Evolutionary conservation across 805 yeast genomes (phyloP).

Genomic region (Yarrowia deformans): DNA sequence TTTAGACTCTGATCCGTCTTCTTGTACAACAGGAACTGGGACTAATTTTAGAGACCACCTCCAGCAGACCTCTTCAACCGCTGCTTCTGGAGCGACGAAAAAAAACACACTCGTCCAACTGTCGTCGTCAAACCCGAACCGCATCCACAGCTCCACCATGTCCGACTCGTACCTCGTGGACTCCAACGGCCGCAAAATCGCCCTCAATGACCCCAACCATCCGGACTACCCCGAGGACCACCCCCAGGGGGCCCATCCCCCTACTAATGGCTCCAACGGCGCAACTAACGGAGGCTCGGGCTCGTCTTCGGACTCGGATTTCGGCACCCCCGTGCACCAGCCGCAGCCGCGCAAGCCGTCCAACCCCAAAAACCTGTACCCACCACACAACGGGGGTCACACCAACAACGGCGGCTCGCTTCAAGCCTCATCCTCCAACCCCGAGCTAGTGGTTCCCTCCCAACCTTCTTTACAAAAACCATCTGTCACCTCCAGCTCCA

Average conservation of each 20-base stretch:
- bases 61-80: not conserved
- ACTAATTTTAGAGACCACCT: conserved; percentile 25
- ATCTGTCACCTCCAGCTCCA: not conserved
- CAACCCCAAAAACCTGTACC: not conserved
- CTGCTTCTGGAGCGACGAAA: too few relatives aligned
- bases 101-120: not conserved
- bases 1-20: conserved; percentile 31
- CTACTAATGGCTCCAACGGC: not conserved
- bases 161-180: conserved; percentile 33
- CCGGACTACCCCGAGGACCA: conserved; percentile 25
- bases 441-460: conserved; percentile 29
- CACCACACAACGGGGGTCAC: not conserved
- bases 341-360: not conserved
- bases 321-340: not conserved
- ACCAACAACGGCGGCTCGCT: too few relatives aligned
- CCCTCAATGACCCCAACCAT: conserved; percentile 28
- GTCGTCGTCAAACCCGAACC: not conserved
- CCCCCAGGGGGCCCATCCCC: not conserved
- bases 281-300: not conserved
- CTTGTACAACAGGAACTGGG: conserved; percentile 4
- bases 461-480: conserved; percentile 12
- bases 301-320: conserved; percentile 11
- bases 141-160: not conserved
- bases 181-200: conserved; percentile 35
- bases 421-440: conserved; percentile 7